Conservation (phyloP, 2,329 filamentous ascomycete species). For the Stemphylium beticola region DNA sequence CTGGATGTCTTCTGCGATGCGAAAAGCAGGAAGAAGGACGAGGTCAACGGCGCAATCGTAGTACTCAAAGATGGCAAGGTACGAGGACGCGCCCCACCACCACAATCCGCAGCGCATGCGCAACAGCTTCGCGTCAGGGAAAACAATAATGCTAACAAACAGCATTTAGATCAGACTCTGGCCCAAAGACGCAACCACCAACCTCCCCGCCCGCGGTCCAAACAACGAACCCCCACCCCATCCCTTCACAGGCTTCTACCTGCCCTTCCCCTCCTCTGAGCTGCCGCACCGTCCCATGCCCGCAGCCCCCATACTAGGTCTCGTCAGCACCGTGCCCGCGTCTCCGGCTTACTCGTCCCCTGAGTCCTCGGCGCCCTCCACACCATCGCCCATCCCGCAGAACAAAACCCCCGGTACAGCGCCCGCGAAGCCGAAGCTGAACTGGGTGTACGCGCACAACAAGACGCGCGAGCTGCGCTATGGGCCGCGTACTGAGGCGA, state of each 20-base stretch:
- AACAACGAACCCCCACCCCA: constrained; percentile 45
- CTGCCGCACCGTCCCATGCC: constrained; percentile 45
- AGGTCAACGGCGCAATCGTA: constrained; percentile 53
- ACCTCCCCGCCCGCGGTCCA: constrained; percentile 31
- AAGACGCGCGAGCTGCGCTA: constrained; percentile 67
- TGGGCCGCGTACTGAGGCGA: constrained; percentile 72
- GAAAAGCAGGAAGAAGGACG: constrained; percentile 43
- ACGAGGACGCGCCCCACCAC: constrained; percentile 2
- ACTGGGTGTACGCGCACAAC: constrained; percentile 71
- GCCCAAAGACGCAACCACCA: constrained; percentile 44
- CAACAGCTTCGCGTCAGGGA: not conserved
- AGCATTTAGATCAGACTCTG: constrained; percentile 42
- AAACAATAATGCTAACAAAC: not conserved
- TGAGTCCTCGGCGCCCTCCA: constrained; percentile 44
- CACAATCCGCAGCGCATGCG: not conserved
- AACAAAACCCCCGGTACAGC: not conserved
- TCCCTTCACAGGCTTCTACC: constrained; percentile 59
- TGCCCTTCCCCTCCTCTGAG: constrained; percentile 55
- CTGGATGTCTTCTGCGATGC: constrained; percentile 56
- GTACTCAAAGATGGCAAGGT: constrained; percentile 56
- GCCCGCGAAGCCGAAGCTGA: constrained; percentile 60
- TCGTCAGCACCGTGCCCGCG: constrained; percentile 56
- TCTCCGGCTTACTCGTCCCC: not conserved
- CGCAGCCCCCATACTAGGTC: constrained; percentile 51
- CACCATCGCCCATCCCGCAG: constrained; percentile 7